A percentile compares a stretch with the other conserved stretches of the same genome.
Evolutionary conservation across 768 basidiomycete genomes (phyloP).

Genomic region (Tylopilus rubrobrunneus): DNA sequence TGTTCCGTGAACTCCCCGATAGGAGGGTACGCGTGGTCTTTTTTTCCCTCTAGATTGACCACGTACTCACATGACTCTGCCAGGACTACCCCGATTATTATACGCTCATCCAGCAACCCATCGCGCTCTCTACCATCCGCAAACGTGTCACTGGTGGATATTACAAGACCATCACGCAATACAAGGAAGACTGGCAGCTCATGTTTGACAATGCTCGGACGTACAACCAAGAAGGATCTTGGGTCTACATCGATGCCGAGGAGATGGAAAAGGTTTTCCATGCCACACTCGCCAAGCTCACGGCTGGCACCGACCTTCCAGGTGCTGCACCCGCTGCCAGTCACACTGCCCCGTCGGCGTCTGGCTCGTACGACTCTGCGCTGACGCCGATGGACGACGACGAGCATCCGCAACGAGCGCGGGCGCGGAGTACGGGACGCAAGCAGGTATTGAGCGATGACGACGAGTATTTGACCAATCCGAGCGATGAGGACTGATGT

Average conservation of each 20-base stretch:
- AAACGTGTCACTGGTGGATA: conserved; percentile 63
- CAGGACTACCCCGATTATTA: conserved; percentile 94
- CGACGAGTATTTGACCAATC: conserved; percentile 59
- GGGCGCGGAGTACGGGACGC: conserved; percentile 57
- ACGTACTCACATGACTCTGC: conserved; percentile 9
- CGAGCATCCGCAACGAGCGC: conserved; percentile 54
- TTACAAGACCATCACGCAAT: conserved; percentile 73
- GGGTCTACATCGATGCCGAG: conserved; percentile 92
- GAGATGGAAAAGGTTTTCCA: conserved; percentile 92
- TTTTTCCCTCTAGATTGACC: neutral
- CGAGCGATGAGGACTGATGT: conserved; percentile 65
- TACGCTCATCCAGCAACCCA: conserved; percentile 80
- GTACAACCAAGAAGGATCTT: conserved; percentile 93
- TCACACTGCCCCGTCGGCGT: conserved; percentile 32
- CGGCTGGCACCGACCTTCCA: conserved; percentile 68
- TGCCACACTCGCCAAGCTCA: conserved; percentile 58
- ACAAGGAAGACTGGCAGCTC: conserved; percentile 76
- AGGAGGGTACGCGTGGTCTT: conserved; percentile 48
- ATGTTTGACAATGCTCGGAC: conserved; percentile 94
- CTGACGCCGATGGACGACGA: conserved; percentile 83
- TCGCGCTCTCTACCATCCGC: conserved; percentile 82
- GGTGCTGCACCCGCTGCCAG: conserved; percentile 51
- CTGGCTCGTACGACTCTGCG: conserved; percentile 58
- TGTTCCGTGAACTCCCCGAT: conserved; percentile 86
- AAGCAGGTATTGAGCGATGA: conserved; percentile 73